Evolutionary conservation across 805 yeast species (phyloP), one percentile per base, ranked within the genome.

Genomic region (Cephaloascus albidus): DNA sequence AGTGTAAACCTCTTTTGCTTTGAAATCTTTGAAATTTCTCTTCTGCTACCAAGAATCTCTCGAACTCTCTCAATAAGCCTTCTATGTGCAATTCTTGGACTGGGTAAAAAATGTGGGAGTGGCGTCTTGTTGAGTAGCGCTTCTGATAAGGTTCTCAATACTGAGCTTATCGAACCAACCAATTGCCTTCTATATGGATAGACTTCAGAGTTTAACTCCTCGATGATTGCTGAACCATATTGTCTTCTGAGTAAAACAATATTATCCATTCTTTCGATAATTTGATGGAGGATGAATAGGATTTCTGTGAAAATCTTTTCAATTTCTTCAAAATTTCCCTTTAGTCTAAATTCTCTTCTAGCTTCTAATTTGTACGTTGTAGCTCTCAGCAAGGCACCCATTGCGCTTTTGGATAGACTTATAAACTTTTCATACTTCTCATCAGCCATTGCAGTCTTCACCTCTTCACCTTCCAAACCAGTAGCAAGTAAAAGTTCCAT

Each of bases 61-160:
- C 68, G 52, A 1, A 71, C 72, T 41, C 63, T 62, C 38, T 62
- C 61, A 4, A 72, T 60, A 16, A 72, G 45, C 38, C 76, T 59
- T 38, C 68, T 49, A 33, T 73, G 77, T 1, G 77, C 64, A 34
- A 70, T 58, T 44, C 70, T 58, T 1, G 73, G 60, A 47, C 76
- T 69, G 2, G 78, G 77, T 16, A 72, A 40, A 46, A 58, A 71
- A 43, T 71, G 77, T 2, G 78, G 78, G 20, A 73, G 40, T 2
- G 78, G 77, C 1, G 63, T 50, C 42, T 71, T 72, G 34, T 58
- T 67, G 4, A 50, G 36, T n/a, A 70, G 48, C 0, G 76, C 72
- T 31, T 60, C 62, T 40, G 68, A 67, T 12, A 71, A 54, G 6
- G 72, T 66, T 32, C 72, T 57, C 48, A 70, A 48, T 3, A 58